phyloP scores from a whole-genome alignment of 768 basidiomycete species.

The Coprinellus micaceus region DNA sequence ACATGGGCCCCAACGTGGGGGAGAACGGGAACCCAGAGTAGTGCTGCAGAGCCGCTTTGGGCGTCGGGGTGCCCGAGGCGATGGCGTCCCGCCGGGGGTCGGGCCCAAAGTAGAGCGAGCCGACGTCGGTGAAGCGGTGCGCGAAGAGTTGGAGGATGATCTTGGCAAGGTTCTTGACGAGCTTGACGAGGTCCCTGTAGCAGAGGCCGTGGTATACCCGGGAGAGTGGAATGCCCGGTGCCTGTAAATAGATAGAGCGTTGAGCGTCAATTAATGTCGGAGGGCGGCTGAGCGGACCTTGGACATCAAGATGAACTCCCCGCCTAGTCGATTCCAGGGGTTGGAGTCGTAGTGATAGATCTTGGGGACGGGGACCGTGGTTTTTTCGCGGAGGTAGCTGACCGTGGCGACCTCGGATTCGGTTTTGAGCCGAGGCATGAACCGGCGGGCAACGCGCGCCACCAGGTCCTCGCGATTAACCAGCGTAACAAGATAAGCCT shows the following conservation, averaged over 20 bases:
- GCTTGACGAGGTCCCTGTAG: conserved; percentile 57
- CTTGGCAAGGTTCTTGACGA: conserved; percentile 65
- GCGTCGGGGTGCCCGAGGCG: conserved; percentile 39
- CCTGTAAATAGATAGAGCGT: conserved; percentile 41
- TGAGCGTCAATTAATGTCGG: conserved; percentile 1
- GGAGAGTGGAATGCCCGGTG: conserved; percentile 66
- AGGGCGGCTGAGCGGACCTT: conserved; percentile 47
- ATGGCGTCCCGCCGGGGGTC: conserved; percentile 28
- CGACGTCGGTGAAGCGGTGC: conserved; percentile 72
- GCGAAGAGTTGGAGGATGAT: conserved; percentile 72
- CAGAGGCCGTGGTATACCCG: conserved; percentile 68
- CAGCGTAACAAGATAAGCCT: conserved; percentile 79
- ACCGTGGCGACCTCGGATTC: conserved; percentile 86
- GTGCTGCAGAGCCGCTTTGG: conserved; percentile 36
- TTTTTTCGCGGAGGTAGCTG: conserved; percentile 69
- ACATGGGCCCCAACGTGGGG: conserved; percentile 24
- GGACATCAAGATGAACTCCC: conserved; percentile 85
- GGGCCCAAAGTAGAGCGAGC: conserved; percentile 65
- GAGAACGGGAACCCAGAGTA: conserved; percentile 46
- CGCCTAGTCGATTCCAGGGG: conserved; percentile 79
- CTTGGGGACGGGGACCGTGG: conserved; percentile 67
- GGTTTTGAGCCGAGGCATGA: conserved; percentile 84
- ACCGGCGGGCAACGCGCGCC: conserved; percentile 77
- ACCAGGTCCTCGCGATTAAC: conserved; percentile 60
- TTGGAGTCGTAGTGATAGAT: conserved; percentile 80